Conservation (phyloP, 352 stramenopile genomes). For the Phytophthora litchii region DNA sequence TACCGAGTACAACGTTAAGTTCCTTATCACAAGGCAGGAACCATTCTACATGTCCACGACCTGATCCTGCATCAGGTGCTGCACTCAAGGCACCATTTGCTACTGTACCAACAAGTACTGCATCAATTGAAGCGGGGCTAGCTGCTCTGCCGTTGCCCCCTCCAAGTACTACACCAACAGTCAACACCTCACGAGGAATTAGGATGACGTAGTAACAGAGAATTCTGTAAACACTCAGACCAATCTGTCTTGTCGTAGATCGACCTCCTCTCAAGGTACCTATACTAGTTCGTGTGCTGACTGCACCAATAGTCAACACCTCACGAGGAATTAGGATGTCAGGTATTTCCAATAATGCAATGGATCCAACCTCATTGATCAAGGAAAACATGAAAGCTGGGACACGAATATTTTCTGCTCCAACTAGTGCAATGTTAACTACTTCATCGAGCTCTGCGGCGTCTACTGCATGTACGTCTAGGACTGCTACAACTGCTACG, state of each 20-base stretch:
- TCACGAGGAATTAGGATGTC: too few species aligned
- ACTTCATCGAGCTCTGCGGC: background rate
- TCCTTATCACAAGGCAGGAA: background rate
- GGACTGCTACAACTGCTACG: background rate
- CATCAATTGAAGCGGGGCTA: background rate
- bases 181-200: too few species aligned
- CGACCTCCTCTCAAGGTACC: too few species aligned
- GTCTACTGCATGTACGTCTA: background rate
- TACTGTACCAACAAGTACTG: slow-evolving; percentile 3
- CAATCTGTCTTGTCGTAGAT: too few species aligned
- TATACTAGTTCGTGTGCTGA: too few species aligned
- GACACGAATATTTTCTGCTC: background rate
- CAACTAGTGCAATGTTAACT: background rate
- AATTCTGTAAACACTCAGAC: too few species aligned
- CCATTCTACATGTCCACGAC: background rate
- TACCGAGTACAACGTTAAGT: background rate
- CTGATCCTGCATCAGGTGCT: slow-evolving; percentile 4
- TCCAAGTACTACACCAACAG: background rate
- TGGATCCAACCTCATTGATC: background rate
- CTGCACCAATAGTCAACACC: too few species aligned
- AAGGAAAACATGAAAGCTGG: slow-evolving; percentile 5
- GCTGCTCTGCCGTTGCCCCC: background rate
- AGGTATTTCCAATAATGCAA: too few species aligned
- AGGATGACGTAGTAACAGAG: too few species aligned
- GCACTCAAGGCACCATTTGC: background rate